phyloP scores from a whole-genome alignment of 1,284 basidiomycete species.

The Mixia osmundae region DNA sequence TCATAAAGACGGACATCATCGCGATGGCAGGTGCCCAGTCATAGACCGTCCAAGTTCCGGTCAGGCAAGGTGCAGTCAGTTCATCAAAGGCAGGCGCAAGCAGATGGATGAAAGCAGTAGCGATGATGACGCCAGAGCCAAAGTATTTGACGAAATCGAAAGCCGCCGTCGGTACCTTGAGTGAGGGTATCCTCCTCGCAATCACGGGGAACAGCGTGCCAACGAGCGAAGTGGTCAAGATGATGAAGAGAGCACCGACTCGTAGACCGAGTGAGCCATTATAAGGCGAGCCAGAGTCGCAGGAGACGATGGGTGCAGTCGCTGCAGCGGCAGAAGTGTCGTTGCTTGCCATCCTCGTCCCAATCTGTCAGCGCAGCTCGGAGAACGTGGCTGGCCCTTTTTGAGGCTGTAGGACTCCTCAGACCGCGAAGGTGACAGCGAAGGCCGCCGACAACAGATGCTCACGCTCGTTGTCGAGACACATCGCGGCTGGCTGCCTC shows the following conservation, averaged over 20 bases:
- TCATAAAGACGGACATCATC: conserved; percentile 50
- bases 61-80: conserved; percentile 47
- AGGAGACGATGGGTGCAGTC: too few relatives aligned
- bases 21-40: conserved; percentile 26
- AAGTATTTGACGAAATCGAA: conserved; percentile 67
- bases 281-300: conserved; percentile 3
- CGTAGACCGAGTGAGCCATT: conserved; percentile 7
- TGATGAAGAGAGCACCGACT: conserved; percentile 8
- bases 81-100: conserved; percentile 49
- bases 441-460: too few relatives aligned
- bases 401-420: too few relatives aligned
- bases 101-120: conserved; percentile 36
- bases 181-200: conserved; percentile 30
- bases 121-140: conserved; percentile 52
- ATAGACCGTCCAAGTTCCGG: conserved; percentile 44
- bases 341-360: too few relatives aligned
- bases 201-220: conserved; percentile 68
- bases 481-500: too few relatives aligned
- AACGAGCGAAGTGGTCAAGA: conserved; percentile 12
- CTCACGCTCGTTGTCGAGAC: too few relatives aligned
- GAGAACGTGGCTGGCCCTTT: too few relatives aligned
- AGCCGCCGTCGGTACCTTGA: conserved; percentile 19
- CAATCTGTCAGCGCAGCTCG: too few relatives aligned
- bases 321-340: too few relatives aligned
- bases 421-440: too few relatives aligned